Base-by-base conservation (phyloP, 1,284 basidiomycete genomes). In the Polyporus tsugae region DNA sequence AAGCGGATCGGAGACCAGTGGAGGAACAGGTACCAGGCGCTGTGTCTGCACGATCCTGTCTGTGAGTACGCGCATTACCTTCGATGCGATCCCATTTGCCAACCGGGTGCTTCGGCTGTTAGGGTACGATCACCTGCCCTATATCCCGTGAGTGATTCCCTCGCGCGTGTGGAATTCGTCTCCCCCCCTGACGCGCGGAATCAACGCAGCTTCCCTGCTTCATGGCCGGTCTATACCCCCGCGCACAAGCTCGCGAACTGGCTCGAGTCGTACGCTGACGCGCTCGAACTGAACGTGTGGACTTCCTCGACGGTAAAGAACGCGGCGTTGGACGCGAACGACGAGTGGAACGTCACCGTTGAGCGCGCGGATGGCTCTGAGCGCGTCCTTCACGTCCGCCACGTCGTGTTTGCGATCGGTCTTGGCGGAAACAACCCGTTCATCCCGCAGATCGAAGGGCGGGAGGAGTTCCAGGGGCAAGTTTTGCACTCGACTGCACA, bases 251-350 rank as follows among this genome's bases (percentile, higher is more conserved):
- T 93, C 15, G 91, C 87, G 0, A 86, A 89, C 73, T 93, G 90
- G 87, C 82, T 92, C 7, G 90, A 92, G 76, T 80, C 80, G 36
- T 93, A 91, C 76, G 90, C 89, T 3, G 83, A 89, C 52, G 78
- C 85, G 0, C 81, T 92, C 73, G 90, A 92, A 72, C 77, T 92
- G 52, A 87, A 90, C 77, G 82, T 89, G 33, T 92, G 91, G 91
- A 87, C 86, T 1, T 85, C 86, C 7, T 82, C 87, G 0, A 84
- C 77, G 3, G 81, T 89, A 10, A 81, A 76, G 1, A 77, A 77
- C n/a, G 83, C 85, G 3, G 72, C 76, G 6, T 86, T 85, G 71
- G 83, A 88, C 72, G 77, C 79, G 22, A 73, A 77, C n/a, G 84
- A 82, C n/a, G 83, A 82, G 68, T 92, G 89, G 90, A 75, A 82